Percentiles rank a stretch among this genome's conserved stretches.
phyloP scores from a whole-genome alignment of 306 rosid species.

The Fagus crenata region DNA sequence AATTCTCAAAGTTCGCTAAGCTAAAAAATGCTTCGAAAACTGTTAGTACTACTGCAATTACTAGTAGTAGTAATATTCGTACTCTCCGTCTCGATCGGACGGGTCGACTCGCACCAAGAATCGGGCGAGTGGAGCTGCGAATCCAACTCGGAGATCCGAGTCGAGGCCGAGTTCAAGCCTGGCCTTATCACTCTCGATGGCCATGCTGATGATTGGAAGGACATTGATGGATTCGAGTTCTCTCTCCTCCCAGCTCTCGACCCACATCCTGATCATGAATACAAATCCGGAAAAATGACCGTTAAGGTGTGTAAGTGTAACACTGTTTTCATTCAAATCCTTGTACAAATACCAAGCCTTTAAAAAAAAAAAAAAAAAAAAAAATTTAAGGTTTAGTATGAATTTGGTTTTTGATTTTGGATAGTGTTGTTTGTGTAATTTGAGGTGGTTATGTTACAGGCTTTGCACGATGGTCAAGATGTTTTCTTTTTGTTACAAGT shows the following conservation, averaged over 20 bases:
- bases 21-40: slow-evolving; percentile 42
- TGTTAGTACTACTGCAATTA: slow-evolving; percentile 9
- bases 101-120: slow-evolving; percentile 70
- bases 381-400: not conserved
- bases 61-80: slow-evolving; percentile 27
- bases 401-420: not conserved
- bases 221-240: slow-evolving; percentile 71
- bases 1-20: not conserved
- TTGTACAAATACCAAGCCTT: not conserved
- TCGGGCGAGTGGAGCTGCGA: slow-evolving; percentile 84
- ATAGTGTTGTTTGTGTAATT: not conserved
- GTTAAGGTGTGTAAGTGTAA: slow-evolving; percentile 53
- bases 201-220: slow-evolving; percentile 88
- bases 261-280: slow-evolving; percentile 71
- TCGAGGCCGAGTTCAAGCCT: slow-evolving; percentile 58
- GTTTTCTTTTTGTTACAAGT: slow-evolving; percentile 79
- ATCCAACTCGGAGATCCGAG: slow-evolving; percentile 61
- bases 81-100: slow-evolving; percentile 31
- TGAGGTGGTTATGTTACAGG: slow-evolving; percentile 46
- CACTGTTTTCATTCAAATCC: slow-evolving; percentile 5
- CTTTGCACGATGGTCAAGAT: slow-evolving; percentile 85
- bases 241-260: slow-evolving; percentile 86
- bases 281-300: slow-evolving; percentile 71
- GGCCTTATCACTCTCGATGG: slow-evolving; percentile 84
- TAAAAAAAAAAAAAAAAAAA: no score